These are phyloP conservation scores for Monilinia laxa DNA, from an alignment of 2,329 filamentous ascomycete species.

Conservation along the genomic window DNA sequence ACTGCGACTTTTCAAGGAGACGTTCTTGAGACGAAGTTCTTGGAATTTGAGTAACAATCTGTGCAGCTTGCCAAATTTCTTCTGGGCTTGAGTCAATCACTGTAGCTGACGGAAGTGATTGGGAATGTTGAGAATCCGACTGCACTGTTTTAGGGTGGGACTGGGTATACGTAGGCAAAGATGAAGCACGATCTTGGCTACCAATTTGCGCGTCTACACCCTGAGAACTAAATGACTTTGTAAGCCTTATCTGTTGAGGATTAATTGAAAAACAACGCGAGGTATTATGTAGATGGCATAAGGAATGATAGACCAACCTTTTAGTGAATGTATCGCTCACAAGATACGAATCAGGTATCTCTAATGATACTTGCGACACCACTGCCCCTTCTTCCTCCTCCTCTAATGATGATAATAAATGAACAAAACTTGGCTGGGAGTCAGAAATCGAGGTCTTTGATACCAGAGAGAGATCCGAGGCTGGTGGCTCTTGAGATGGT, in stretches of 20 bases:
- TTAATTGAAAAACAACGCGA: not conserved
- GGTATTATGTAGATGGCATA: not conserved
- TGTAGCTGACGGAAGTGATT: conserved; percentile 17
- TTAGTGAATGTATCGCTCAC: conserved; percentile 4
- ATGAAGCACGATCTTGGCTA: conserved; percentile 14
- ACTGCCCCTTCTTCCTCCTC: not conserved
- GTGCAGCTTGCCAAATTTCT: conserved; percentile 26
- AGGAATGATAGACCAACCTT: conserved; percentile 11
- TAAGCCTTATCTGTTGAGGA: conserved; percentile 6
- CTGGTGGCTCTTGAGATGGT: not conserved
- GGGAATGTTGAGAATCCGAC: conserved; percentile 17
- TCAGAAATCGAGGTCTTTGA: not conserved
- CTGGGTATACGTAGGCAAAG: conserved; percentile 9
- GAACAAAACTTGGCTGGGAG: not conserved
- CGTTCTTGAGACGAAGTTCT: conserved; percentile 1
- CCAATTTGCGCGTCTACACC: not conserved
- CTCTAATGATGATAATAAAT: not conserved
- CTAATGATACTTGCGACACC: not conserved
- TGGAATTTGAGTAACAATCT: conserved; percentile 23
- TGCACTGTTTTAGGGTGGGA: not conserved
- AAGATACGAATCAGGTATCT: conserved; percentile 21
- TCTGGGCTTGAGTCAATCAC: conserved; percentile 22
- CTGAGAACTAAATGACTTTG: conserved; percentile 10
- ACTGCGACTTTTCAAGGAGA: not conserved
- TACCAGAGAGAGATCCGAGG: not conserved